These are phyloP conservation scores for Glomus cerebriforme DNA, from an alignment of 192 early-diverging fungal species.

Conservation along the genomic window DNA sequence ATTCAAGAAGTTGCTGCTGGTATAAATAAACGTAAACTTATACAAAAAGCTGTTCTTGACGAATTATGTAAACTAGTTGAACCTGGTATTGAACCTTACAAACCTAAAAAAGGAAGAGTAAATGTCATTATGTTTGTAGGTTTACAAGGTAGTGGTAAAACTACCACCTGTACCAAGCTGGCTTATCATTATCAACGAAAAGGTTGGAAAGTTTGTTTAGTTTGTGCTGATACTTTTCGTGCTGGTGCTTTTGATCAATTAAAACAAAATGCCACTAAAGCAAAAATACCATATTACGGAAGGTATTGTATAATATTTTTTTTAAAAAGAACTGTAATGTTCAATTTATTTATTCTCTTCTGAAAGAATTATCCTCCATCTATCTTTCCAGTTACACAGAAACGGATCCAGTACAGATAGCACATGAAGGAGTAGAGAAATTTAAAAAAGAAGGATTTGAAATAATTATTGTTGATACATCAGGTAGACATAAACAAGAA, in stretches of 20 bases:
- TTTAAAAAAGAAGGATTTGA: constrained; percentile 94
- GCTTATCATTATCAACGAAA: constrained; percentile 91
- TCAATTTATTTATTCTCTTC: not conserved
- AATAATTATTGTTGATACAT: constrained; percentile 98
- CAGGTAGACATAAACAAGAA: constrained; percentile 95
- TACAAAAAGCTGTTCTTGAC: constrained; percentile 90
- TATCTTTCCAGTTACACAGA: constrained; percentile 75
- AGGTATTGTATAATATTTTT: constrained; percentile 39
- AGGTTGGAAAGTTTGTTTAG: constrained; percentile 89
- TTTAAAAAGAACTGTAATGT: not conserved
- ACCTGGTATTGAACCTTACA: constrained; percentile 83
- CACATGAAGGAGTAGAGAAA: constrained; percentile 88
- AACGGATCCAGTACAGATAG: constrained; percentile 89
- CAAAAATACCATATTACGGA: constrained; percentile 96
- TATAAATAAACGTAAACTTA: constrained; percentile 82
- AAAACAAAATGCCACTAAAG: constrained; percentile 96
- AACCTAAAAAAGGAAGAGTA: constrained; percentile 77
- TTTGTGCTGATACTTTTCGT: constrained; percentile 96
- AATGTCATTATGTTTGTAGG: constrained; percentile 98
- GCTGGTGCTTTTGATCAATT: constrained; percentile 99
- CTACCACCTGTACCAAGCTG: constrained; percentile 93
- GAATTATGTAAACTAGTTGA: constrained; percentile 87
- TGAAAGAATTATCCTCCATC: too few species aligned
- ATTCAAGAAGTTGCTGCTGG: constrained; percentile 82
- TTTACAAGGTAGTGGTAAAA: constrained; percentile 94